Evolutionary conservation across 805 yeast genomes (phyloP).

Genomic region (Sugiyamaella mastotermitis): DNA sequence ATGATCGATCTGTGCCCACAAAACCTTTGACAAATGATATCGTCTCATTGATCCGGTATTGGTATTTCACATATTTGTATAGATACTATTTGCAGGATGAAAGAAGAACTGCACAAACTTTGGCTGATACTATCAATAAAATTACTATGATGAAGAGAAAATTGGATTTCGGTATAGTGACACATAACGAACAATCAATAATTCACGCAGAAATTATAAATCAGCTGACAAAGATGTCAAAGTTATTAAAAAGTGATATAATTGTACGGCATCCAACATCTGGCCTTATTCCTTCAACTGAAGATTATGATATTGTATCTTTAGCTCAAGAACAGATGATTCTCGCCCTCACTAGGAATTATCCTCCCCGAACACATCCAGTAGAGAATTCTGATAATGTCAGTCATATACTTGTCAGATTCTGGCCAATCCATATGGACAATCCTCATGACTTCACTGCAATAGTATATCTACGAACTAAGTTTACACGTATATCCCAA

Average conservation of each 20-base stretch:
- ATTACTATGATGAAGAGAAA: background rate
- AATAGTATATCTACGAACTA: constrained; percentile 66
- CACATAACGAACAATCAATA: constrained; percentile 23
- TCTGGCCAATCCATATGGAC: too few species aligned
- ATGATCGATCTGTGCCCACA: constrained; percentile 11
- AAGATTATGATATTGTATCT: constrained; percentile 36
- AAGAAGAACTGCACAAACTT: too few species aligned
- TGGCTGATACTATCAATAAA: too few species aligned
- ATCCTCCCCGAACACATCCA: constrained; percentile 61
- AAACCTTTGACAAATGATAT: constrained; percentile 31
- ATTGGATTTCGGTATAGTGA: constrained; percentile 5
- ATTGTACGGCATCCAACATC: constrained; percentile 27
- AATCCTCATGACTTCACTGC: background rate
- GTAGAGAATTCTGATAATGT: too few species aligned
- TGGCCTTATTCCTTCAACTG: too few species aligned
- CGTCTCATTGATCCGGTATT: constrained; percentile 27
- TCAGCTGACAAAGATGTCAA: constrained; percentile 26
- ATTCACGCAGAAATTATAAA: constrained; percentile 28
- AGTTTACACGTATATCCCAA: constrained; percentile 63
- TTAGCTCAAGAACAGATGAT: constrained; percentile 64
- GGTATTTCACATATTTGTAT: constrained; percentile 16
- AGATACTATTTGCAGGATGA: too few species aligned
- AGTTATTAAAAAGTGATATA: constrained; percentile 28
- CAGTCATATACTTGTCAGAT: too few species aligned
- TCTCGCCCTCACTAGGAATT: constrained; percentile 66